A percentile compares a stretch with the other conserved stretches of the same genome.
Evolutionary conservation across 306 rosid species (phyloP).

Genomic region (Medicago truncatula): DNA sequence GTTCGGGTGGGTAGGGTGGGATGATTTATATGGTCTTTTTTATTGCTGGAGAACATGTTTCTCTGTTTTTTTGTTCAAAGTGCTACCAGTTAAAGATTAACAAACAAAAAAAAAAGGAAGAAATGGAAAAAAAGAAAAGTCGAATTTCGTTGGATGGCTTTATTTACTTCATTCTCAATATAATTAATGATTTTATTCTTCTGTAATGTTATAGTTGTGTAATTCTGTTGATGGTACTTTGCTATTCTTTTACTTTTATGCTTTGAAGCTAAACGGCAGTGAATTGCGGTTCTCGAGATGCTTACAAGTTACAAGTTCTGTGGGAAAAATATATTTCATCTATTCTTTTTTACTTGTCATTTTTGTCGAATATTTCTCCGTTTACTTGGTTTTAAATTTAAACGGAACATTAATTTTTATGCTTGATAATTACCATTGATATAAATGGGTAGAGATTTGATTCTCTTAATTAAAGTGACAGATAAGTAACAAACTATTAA

Average conservation of each 20-base stretch:
- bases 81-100: constrained; percentile 12
- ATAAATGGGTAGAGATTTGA: too few relatives aligned
- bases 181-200: constrained; percentile 14
- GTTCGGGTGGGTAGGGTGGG: constrained; percentile 28
- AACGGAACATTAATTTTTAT: too few relatives aligned
- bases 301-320: not conserved
- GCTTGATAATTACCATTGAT: too few relatives aligned
- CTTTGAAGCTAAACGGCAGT: not conserved
- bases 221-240: not conserved
- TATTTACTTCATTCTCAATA: constrained; percentile 15
- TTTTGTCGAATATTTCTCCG: too few relatives aligned
- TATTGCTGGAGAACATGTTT: constrained; percentile 8
- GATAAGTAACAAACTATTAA: too few relatives aligned
- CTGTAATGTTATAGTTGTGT: constrained; percentile 16
- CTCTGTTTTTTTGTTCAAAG: constrained; percentile 12
- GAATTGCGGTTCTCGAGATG: not conserved
- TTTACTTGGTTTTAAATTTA: too few relatives aligned
- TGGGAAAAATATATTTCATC: not conserved
- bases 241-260: not conserved
- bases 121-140: not conserved
- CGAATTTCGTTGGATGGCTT: constrained; percentile 10
- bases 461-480: too few relatives aligned
- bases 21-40: not conserved
- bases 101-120: not conserved
- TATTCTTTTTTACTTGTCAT: too few relatives aligned